A percentile compares a stretch with the other conserved stretches of the same genome.
phyloP scores from a whole-genome alignment of 2,329 filamentous ascomycete species.

The Ophiostoma quercus region DNA sequence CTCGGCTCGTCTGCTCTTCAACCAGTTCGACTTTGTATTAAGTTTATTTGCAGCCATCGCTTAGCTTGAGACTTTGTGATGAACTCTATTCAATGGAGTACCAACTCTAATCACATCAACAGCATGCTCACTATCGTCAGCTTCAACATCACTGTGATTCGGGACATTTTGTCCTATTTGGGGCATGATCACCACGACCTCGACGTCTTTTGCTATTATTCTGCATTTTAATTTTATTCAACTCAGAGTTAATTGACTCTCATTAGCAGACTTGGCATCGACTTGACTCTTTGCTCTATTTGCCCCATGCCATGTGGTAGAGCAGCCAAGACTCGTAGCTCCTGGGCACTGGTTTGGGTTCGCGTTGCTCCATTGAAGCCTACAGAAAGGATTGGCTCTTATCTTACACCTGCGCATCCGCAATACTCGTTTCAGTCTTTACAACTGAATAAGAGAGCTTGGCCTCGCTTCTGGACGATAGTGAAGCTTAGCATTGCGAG shows the following conservation, averaged over 20 bases:
- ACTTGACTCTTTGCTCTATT: neutral
- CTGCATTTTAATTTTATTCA: neutral
- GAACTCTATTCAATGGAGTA: too few species aligned
- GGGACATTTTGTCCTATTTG: neutral
- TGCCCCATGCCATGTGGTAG: neutral
- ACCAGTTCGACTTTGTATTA: too few species aligned
- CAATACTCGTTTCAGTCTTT: too few species aligned
- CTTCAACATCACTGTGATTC: neutral
- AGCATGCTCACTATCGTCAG: neutral
- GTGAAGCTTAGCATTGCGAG: too few species aligned
- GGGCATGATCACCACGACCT: neutral
- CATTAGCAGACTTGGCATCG: neutral
- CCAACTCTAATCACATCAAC: too few species aligned
- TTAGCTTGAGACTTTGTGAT: too few species aligned
- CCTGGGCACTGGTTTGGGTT: neutral
- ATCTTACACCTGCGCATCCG: neutral
- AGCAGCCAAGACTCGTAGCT: neutral
- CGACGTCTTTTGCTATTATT: neutral
- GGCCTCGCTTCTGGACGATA: too few species aligned
- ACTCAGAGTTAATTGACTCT: too few species aligned
- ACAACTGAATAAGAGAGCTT: too few species aligned
- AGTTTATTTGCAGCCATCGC: too few species aligned
- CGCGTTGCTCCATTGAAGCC: neutral
- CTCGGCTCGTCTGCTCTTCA: too few species aligned
- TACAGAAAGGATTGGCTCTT: neutral